Evolutionary conservation across 495 filamentous ascomycete genomes (phyloP).

Genomic region (Viridothelium virens): DNA sequence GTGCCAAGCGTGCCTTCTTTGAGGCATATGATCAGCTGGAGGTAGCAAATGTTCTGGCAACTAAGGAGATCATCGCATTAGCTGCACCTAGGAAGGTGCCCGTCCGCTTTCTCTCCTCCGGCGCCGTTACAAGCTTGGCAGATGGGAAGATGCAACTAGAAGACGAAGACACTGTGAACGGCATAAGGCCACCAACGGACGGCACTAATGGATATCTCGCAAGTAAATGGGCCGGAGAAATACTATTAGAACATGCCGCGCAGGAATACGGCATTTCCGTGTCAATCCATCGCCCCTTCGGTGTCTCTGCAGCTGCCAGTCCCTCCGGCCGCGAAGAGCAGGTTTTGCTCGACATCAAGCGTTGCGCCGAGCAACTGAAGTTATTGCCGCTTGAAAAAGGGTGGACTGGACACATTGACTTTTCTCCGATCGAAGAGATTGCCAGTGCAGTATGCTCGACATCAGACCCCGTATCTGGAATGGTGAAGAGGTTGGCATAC

Average conservation of each 20-base stretch:
- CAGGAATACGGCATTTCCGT: neutral
- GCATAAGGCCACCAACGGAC: constrained; percentile 5
- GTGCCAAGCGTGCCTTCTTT: constrained; percentile 15
- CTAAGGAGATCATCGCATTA: constrained; percentile 12
- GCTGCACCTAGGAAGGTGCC: constrained; percentile 13
- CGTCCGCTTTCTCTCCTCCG: constrained; percentile 22
- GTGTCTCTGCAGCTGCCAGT: neutral
- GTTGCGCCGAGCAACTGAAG: neutral
- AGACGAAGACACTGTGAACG: neutral
- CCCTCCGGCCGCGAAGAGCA: neutral
- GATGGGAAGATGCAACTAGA: too few relatives aligned
- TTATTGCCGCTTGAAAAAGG: neutral
- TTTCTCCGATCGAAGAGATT: too few relatives aligned
- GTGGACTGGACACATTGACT: too few relatives aligned
- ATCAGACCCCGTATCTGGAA: too few relatives aligned
- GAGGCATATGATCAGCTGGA: constrained; percentile 18
- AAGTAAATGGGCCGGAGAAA: constrained; percentile 17
- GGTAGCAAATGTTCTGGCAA: constrained; percentile 15
- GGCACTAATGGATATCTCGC: constrained; percentile 17
- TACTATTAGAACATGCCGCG: neutral
- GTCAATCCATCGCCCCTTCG: neutral
- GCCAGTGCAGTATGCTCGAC: too few relatives aligned
- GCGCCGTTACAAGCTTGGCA: neutral
- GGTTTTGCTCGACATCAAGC: neutral
- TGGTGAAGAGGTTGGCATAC: too few relatives aligned